A percentile compares a stretch with the other conserved stretches of the same genome.
These are phyloP conservation scores for Phytophthora pinifolia DNA, from an alignment of 352 stramenopile species.

Conservation along the genomic window DNA sequence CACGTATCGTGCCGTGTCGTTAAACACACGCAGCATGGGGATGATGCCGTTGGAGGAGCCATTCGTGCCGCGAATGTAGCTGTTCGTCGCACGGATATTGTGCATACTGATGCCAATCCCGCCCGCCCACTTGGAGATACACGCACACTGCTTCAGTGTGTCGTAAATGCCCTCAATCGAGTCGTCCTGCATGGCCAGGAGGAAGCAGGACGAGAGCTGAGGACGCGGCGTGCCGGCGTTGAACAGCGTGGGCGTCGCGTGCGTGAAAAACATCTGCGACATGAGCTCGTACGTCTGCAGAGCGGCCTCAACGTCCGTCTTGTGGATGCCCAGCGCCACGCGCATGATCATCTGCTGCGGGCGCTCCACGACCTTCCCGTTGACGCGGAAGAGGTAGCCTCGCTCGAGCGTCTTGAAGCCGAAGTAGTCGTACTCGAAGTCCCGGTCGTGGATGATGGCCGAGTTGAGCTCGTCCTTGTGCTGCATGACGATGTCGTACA, in stretches of 20 bases:
- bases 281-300: slow-evolving; percentile 99
- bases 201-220: slow-evolving; percentile 98
- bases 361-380: slow-evolving; percentile 95
- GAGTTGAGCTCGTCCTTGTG: slow-evolving; percentile 96
- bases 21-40: slow-evolving; percentile 99
- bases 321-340: slow-evolving; percentile 98
- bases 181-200: slow-evolving; percentile 98
- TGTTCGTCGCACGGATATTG: slow-evolving; percentile 97
- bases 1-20: slow-evolving; percentile 99
- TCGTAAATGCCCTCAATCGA: slow-evolving; percentile 99
- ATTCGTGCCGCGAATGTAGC: slow-evolving; percentile 98
- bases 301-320: slow-evolving; percentile 91
- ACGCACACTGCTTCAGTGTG: slow-evolving; percentile 98
- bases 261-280: slow-evolving; percentile 96
- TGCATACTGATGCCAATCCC: slow-evolving; percentile 98
- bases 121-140: slow-evolving; percentile 99
- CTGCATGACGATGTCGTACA: slow-evolving; percentile 95
- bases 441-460: slow-evolving; percentile 96
- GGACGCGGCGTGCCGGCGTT: slow-evolving; percentile 98
- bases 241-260: slow-evolving; percentile 99
- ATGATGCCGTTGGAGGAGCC: slow-evolving; percentile 99
- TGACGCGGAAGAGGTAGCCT: slow-evolving; percentile 95
- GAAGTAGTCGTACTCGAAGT: slow-evolving; percentile 99
- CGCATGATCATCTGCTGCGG: slow-evolving; percentile 99
- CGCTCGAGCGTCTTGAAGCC: slow-evolving; percentile 99